Evolutionary conservation across 2,329 filamentous ascomycete genomes (phyloP).

Genomic region (Penicillium sp.): DNA sequence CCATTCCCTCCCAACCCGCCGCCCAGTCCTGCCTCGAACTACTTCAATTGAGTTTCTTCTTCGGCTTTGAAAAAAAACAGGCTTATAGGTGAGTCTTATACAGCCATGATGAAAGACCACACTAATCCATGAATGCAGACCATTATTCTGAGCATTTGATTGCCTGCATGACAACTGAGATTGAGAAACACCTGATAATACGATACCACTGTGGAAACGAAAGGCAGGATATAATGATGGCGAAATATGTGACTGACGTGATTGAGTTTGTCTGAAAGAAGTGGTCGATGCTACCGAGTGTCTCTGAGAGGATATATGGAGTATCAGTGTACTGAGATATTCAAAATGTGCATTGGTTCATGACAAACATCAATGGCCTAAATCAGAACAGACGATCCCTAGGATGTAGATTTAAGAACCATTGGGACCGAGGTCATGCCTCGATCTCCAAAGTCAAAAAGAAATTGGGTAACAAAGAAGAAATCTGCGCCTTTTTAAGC

Average conservation of each 20-base stretch:
- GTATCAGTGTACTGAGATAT: background rate
- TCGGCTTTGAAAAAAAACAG: constrained; percentile 13
- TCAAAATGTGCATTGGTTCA: constrained; percentile 7
- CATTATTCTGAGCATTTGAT: background rate
- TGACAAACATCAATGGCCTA: constrained; percentile 2
- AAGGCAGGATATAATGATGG: background rate
- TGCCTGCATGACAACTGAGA: background rate
- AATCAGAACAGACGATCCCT: background rate
- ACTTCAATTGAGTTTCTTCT: constrained; percentile 1
- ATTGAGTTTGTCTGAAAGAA: background rate
- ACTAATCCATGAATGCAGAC: background rate
- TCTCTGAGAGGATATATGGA: background rate
- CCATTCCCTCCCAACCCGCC: constrained; percentile 40
- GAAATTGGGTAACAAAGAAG: constrained; percentile 1
- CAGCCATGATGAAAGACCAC: background rate
- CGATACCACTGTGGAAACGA: background rate
- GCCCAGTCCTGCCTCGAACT: constrained; percentile 34
- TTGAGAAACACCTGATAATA: background rate
- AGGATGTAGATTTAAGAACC: background rate
- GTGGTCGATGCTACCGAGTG: background rate
- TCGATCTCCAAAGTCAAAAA: background rate
- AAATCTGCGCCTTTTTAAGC: constrained; percentile 19
- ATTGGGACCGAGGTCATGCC: background rate
- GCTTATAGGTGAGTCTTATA: constrained; percentile 8
- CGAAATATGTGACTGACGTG: background rate